Percentiles rank a stretch among this genome's conserved stretches.
Conservation (phyloP, 2,329 filamentous ascomycete species). For the Emergomyces pasteurianus region DNA sequence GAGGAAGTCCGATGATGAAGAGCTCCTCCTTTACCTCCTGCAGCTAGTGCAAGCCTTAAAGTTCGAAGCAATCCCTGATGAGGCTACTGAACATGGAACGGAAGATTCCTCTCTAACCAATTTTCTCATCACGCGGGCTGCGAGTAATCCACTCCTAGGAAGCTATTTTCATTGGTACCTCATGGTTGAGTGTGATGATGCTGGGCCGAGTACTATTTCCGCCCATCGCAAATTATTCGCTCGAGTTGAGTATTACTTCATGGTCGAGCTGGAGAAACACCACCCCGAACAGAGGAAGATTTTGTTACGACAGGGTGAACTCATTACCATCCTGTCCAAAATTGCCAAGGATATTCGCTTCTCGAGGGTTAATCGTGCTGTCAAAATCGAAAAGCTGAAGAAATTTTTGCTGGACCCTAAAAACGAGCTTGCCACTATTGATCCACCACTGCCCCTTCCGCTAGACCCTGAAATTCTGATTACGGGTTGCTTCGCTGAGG, state of each 20-base stretch:
- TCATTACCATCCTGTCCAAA: slow-evolving; percentile 75
- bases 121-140: slow-evolving; percentile 80
- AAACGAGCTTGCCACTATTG: slow-evolving; percentile 73
- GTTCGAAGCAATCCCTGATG: slow-evolving; percentile 64
- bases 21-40: slow-evolving; percentile 78
- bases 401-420: slow-evolving; percentile 75
- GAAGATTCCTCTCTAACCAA: slow-evolving; percentile 74
- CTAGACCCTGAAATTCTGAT: slow-evolving; percentile 75
- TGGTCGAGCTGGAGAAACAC: slow-evolving; percentile 68
- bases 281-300: slow-evolving; percentile 64
- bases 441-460: slow-evolving; percentile 76
- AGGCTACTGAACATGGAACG: slow-evolving; percentile 48
- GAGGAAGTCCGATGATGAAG: slow-evolving; percentile 83
- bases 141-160: slow-evolving; percentile 76
- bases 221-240: slow-evolving; percentile 77
- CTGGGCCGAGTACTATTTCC: slow-evolving; percentile 58
- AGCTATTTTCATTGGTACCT: slow-evolving; percentile 98
- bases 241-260: slow-evolving; percentile 91
- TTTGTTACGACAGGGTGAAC: slow-evolving; percentile 75
- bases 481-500: slow-evolving; percentile 67
- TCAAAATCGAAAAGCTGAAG: slow-evolving; percentile 76
- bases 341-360: slow-evolving; percentile 81
- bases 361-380: slow-evolving; percentile 61
- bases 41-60: slow-evolving; percentile 95
- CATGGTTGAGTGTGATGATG: slow-evolving; percentile 91